A percentile compares a stretch with the other conserved stretches of the same genome.
Conservation (phyloP, 108 stramenopile species). For the Cyclotella kingstonii region DNA sequence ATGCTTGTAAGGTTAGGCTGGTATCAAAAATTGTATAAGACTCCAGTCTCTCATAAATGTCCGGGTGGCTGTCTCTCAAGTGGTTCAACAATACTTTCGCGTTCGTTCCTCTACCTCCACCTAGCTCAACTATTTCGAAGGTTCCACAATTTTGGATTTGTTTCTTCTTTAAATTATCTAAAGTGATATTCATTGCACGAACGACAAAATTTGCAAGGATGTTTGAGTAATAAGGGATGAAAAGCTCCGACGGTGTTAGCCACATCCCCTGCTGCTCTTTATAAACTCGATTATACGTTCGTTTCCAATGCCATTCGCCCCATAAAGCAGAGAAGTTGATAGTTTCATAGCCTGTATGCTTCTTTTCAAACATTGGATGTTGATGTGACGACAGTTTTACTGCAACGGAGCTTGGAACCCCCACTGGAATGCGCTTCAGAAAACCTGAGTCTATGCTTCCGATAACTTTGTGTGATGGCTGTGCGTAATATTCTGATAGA, state of each 20-base stretch:
- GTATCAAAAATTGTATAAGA: constrained; percentile 77
- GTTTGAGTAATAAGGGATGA: constrained; percentile 71
- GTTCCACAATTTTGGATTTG: constrained; percentile 6
- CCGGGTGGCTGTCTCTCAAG: constrained; percentile 42
- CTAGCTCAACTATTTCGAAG: constrained; percentile 74
- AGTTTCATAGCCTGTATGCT: neutral
- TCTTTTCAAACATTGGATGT: neutral
- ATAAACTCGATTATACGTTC: constrained; percentile 52
- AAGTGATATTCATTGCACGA: constrained; percentile 20
- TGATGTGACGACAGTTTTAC: neutral
- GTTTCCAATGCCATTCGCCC: constrained; percentile 81
- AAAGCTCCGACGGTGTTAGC: constrained; percentile 85
- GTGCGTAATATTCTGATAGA: constrained; percentile 40
- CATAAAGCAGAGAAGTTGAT: constrained; percentile 51
- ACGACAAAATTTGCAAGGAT: constrained; percentile 67
- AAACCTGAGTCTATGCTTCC: constrained; percentile 26
- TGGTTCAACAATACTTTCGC: constrained; percentile 64
- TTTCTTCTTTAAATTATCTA: neutral
- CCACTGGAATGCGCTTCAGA: constrained; percentile 1
- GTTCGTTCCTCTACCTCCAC: constrained; percentile 83
- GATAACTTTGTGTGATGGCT: constrained; percentile 43
- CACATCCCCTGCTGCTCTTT: constrained; percentile 74
- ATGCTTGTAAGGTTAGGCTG: constrained; percentile 63
- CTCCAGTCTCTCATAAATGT: constrained; percentile 52
- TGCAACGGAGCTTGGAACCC: neutral